phyloP scores from a whole-genome alignment of 2,329 filamentous ascomycete species.

The Colletotrichum simmondsii region DNA sequence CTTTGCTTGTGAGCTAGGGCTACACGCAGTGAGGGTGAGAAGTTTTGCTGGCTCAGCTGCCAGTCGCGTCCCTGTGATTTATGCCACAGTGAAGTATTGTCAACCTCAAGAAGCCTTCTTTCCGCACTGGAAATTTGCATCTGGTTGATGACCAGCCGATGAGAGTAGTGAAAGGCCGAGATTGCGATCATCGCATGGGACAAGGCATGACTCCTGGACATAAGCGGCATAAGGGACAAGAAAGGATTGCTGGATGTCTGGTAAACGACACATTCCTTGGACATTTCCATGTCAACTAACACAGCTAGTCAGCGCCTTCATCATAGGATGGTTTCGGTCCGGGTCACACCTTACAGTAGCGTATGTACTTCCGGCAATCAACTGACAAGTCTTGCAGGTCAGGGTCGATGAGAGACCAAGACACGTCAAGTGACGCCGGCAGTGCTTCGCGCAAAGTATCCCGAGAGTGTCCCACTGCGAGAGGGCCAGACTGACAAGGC shows the following conservation, averaged over 20 bases:
- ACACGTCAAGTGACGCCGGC: background rate
- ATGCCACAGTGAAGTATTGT: background rate
- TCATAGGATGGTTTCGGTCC: no score
- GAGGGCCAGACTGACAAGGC: background rate
- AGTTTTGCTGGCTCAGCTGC: constrained; percentile 2
- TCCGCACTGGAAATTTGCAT: background rate
- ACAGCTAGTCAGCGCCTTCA: background rate
- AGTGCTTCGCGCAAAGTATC: background rate
- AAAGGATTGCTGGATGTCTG: constrained; percentile 27
- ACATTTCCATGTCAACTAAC: constrained; percentile 24
- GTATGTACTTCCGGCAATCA: constrained; percentile 25
- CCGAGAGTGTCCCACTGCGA: background rate
- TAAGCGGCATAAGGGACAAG: constrained; percentile 25
- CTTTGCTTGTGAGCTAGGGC: constrained; percentile 23
- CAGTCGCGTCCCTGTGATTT: background rate
- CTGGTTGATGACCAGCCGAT: constrained; percentile 19
- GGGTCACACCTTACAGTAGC: constrained; percentile 14
- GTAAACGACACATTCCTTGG: constrained; percentile 29
- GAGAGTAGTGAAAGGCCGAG: constrained; percentile 27
- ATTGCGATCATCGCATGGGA: constrained; percentile 21
- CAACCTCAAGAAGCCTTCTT: no score
- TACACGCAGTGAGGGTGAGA: constrained; percentile 2
- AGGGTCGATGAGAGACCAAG: constrained; percentile 15
- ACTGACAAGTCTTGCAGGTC: constrained; percentile 13
- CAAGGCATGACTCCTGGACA: constrained; percentile 13